phyloP scores from a whole-genome alignment of 2,329 filamentous ascomycete genomes.

The Venturia asperata region DNA sequence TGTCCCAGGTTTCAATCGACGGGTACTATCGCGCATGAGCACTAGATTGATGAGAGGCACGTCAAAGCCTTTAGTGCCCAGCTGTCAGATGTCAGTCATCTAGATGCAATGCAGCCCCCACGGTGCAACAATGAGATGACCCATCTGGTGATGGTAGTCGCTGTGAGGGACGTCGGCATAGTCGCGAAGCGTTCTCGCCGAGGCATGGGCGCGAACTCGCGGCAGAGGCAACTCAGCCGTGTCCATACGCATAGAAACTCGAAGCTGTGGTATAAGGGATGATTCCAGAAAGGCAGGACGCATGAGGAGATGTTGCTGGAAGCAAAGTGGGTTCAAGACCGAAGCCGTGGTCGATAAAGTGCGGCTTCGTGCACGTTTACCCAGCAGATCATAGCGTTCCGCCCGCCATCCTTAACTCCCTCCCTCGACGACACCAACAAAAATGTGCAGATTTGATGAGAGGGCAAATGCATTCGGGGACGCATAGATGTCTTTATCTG shows the following conservation, averaged over 20 bases:
- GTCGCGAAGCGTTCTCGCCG: not conserved
- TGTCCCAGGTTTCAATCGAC: conserved; percentile 11
- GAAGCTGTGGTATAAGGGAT: not conserved
- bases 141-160: not conserved
- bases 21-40: not conserved
- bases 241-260: not conserved
- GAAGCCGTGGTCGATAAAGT: conserved; percentile 6
- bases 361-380: not conserved
- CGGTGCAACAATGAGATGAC: not conserved
- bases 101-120: not conserved
- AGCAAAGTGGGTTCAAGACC: conserved; percentile 2
- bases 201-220: not conserved
- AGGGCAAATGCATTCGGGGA: not conserved
- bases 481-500: conserved; percentile 1
- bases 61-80: not conserved
- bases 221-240: not conserved
- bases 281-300: not conserved
- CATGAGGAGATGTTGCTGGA: conserved; percentile 4
- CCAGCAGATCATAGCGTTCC: not conserved
- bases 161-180: not conserved
- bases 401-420: not conserved
- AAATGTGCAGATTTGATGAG: not conserved
- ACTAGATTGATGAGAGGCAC: conserved; percentile 1
- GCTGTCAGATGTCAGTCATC: not conserved
- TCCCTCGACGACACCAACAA: not conserved